These are phyloP conservation scores for Raffaelea ambrosiae DNA, from an alignment of 2,329 filamentous ascomycete species.

Conservation along the genomic window DNA sequence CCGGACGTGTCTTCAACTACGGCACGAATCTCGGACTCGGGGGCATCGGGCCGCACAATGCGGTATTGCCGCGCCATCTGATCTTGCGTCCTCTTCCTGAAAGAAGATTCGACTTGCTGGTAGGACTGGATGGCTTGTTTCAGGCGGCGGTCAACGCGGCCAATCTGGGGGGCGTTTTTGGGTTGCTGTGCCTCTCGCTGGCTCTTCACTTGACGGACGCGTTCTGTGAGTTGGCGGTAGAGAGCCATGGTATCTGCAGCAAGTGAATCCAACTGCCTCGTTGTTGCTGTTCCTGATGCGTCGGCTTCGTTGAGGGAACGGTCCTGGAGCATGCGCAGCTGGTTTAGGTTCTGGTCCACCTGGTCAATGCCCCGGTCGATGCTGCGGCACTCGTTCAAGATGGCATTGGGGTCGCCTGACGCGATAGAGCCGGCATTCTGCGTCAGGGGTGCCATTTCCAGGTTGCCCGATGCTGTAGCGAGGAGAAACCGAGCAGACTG, in stretches of 20 bases:
- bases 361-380: constrained; percentile 70
- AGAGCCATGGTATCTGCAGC: constrained; percentile 73
- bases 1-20: constrained; percentile 65
- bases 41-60: constrained; percentile 77
- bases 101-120: constrained; percentile 70
- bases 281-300: constrained; percentile 54
- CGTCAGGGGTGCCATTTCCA: constrained; percentile 64
- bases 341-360: constrained; percentile 63
- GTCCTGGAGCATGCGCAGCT: constrained; percentile 63
- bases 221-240: constrained; percentile 71
- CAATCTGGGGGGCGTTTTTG: constrained; percentile 72
- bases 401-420: constrained; percentile 56
- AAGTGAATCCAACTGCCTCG: constrained; percentile 63
- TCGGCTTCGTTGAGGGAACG: constrained; percentile 68
- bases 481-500: no score
- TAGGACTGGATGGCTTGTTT: constrained; percentile 76
- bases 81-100: constrained; percentile 70
- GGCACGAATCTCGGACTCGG: constrained; percentile 66
- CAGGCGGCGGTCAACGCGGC: constrained; percentile 68
- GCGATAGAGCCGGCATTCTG: constrained; percentile 40
- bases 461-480: constrained; percentile 35
- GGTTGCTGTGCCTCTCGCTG: constrained; percentile 60
- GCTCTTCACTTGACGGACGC: constrained; percentile 75
- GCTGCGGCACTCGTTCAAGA: constrained; percentile 76
- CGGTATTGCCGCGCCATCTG: constrained; percentile 85